phyloP scores from a whole-genome alignment of 2,329 filamentous ascomycete species.

The Botrytis pseudocinerea region DNA sequence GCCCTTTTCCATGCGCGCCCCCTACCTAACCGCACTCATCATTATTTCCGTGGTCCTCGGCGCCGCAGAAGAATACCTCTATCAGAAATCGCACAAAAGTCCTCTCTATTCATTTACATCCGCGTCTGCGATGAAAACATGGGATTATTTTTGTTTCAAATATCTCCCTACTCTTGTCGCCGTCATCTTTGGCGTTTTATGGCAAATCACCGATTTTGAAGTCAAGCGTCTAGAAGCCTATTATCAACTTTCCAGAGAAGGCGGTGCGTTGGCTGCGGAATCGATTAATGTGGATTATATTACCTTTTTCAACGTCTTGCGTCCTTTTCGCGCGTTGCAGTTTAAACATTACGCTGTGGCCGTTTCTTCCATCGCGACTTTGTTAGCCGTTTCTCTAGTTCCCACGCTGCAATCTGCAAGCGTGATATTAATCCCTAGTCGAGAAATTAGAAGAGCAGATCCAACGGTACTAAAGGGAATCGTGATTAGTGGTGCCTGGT shows the following conservation, averaged over 20 bases:
- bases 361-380: constrained; percentile 62
- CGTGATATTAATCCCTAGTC: constrained; percentile 57
- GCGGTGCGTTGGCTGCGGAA: constrained; percentile 61
- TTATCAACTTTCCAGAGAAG: constrained; percentile 62
- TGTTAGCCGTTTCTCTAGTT: constrained; percentile 66
- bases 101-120: constrained; percentile 49
- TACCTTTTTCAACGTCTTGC: constrained; percentile 64
- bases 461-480: constrained; percentile 54
- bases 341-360: constrained; percentile 68
- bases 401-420: constrained; percentile 68
- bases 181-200: constrained; percentile 63
- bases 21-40: constrained; percentile 57
- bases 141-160: constrained; percentile 61
- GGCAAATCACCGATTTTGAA: constrained; percentile 67
- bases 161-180: constrained; percentile 63
- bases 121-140: constrained; percentile 52
- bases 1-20: constrained; percentile 64
- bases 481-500: constrained; percentile 57
- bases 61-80: constrained; percentile 55
- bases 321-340: constrained; percentile 62
- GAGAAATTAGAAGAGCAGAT: constrained; percentile 46
- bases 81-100: constrained; percentile 48
- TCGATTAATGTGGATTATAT: constrained; percentile 68
- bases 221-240: constrained; percentile 67
- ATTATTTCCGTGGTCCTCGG: constrained; percentile 55